Evolutionary conservation across 495 filamentous ascomycete species (phyloP), one percentile per base, ranked within the genome.

Genomic region (Corynascus novoguineensis): DNA sequence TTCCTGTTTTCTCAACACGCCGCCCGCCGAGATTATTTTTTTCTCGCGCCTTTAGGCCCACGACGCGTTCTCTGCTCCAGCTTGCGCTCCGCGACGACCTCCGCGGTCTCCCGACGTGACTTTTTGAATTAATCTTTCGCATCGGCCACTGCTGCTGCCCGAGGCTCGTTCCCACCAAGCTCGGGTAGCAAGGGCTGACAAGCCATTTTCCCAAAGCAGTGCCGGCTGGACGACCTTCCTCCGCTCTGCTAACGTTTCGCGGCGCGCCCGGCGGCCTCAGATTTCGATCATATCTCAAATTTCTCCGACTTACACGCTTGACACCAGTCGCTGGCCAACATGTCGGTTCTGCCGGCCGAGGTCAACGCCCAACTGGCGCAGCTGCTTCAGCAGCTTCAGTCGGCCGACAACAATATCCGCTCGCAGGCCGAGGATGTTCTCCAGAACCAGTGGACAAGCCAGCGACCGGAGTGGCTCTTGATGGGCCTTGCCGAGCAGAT

Each of bases 401-500:
- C 91, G n/a, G 72, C 89, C 62, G 91, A 99, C 77, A 99, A 99
- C 72, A 72, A 73, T 35, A 78, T 88, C 64, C 86, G 95, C 62
- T 82, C 85, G 31, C 84, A 88, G 67, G 91, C 92, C 47, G 95
- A 99, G 73, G 89, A 92, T 48, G 84, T 89, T 68, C 74, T 99
- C 58, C 89, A 88, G 66, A 86, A 83, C 72, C 87, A 91, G 71
- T 99, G 93, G 93, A 84, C 90, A 37, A 78, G 75, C 50, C 79
- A 80, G 19, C 81, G 85, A 40, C 92, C 95, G 34, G 91, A 95
- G 61, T 78, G 93, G 58, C 75, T 97, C 35, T 73, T 99, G 70
- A 90, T 96, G 86, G 95, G 91, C 54, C 73, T 99, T 62, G 90
- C 86, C 19, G 95, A 99, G 73, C 92, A 97, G 73, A 86, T 96